Evolutionary conservation across 331 rosid species (phyloP), one percentile per base, ranked within the genome.

Genomic region (Pyrus hybrid): DNA sequence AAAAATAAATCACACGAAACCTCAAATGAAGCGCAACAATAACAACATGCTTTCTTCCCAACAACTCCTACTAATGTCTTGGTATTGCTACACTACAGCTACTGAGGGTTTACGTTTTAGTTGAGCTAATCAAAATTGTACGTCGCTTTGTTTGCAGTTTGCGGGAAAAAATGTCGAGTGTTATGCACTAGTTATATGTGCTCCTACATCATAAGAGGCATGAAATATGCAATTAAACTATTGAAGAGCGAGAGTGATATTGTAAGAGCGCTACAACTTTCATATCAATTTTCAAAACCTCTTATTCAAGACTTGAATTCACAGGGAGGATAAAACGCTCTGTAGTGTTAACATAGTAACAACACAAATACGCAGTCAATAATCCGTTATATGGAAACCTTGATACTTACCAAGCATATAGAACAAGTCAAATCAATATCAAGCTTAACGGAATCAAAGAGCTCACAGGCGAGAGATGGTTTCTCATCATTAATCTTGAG

Each of bases 361-460:
- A 57, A 33, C 29, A 71, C 22, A 71, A 7, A 57, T 57, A 22
- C 23, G 54, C 25, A 33, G 6, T 72, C 17, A 71, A 54, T 11
- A 54, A 18, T 12, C 53, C 8, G 13, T 10, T 30, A 26, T 21
- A 72, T 37, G 6, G 13, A 37, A 76, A 81, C 28, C 76, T 54
- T 20, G 54, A 72, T 61, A 87, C 91, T 80, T 83, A 93, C 98
- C 95, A 93, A 79, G 81, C 98, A 94, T 82, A 94, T 79, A 66
- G 98, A 90, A 78, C 98, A 93, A 18, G 95, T 91, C 80, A 93
- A 79, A 78, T 87, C 93, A 45, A 88, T 77, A 70, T 93, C 97
- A 51, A 87, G 74, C 80, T 94, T 87, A 81, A 88, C 76, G 13
- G 95, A 86, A 78, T 87, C 93, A 75, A 81, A 88, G 60, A 87